These are phyloP conservation scores for Mycena galopus DNA, from an alignment of 768 basidiomycete species.

Conservation along the genomic window DNA sequence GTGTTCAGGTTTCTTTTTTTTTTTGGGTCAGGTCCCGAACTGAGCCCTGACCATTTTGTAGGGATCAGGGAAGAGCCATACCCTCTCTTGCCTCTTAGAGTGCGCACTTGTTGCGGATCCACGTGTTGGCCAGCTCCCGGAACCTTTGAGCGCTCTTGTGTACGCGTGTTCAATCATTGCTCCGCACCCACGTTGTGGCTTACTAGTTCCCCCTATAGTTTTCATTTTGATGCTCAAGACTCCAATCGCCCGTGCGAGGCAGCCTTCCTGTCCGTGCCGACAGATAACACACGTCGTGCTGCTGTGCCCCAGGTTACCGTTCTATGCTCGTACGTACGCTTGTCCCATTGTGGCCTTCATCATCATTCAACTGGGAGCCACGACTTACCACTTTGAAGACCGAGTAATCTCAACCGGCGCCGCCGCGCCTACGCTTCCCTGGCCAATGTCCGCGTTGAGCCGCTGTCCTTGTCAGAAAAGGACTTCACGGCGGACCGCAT, in stretches of 20 bases:
- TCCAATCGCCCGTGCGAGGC: slow-evolving; percentile 33
- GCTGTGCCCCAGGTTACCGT: slow-evolving; percentile 31
- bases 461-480: slow-evolving; percentile 54
- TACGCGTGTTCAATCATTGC: slow-evolving; percentile 3
- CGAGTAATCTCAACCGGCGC: slow-evolving; percentile 31
- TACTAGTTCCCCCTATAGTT: slow-evolving; percentile 14
- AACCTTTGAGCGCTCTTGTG: slow-evolving; percentile 61
- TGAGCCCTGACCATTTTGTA: slow-evolving; percentile 31
- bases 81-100: slow-evolving; percentile 64
- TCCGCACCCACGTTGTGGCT: neutral
- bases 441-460: slow-evolving; percentile 53
- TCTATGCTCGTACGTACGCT: slow-evolving; percentile 27
- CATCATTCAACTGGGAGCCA: neutral
- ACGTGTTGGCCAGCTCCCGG: slow-evolving; percentile 54
- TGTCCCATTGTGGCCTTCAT: neutral
- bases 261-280: slow-evolving; percentile 22
- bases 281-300: neutral
- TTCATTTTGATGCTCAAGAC: slow-evolving; percentile 33
- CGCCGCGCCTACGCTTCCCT: slow-evolving; percentile 29
- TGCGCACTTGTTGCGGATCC: slow-evolving; percentile 57
- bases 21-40: neutral
- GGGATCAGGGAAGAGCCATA: slow-evolving; percentile 71
- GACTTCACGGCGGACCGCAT: slow-evolving; percentile 65
- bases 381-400: slow-evolving; percentile 11
- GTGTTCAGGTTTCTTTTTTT: slow-evolving; percentile 54